Evolutionary conservation across 768 basidiomycete species (phyloP), one percentile per base, ranked within the genome.

Genomic region (Psilocybe azurescens): DNA sequence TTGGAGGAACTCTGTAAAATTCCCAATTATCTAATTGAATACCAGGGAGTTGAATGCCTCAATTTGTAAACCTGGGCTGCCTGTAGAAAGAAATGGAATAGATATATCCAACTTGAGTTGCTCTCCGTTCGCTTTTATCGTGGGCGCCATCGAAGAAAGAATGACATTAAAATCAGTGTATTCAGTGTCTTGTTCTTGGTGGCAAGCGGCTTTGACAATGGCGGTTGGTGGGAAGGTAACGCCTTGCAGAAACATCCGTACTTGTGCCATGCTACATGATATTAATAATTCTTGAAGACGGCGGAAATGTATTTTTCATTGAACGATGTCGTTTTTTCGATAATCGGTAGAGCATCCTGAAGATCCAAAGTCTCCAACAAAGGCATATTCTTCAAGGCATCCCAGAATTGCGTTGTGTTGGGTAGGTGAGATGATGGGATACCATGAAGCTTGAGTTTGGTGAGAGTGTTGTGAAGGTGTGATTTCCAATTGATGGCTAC

Each of bases 401-500:
- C 18, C 44, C 51, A 53, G 16, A 62, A 58, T 48, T 58, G 56
- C 14, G 41, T 28, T 11, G 24, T n/a, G 16, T 56, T 53, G 11
- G 56, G 50, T 36, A 18, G 18, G 10, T 39, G n/a, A 50, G 16
- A 13, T 8, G 2, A 6, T n/a, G 55, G 55, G 18, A 53, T 53
- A 44, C 33, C 5, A 3, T 24, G 6, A 32, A 58, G 29, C 24
- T 52, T 48, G 18, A 62, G 52, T 16, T 30, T 20, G 4, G 51
- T 58, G 24, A 62, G 46, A 11, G 36, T 32, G n/a, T 47, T 30
- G 11, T 32, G 39, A 16, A 53, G 49, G n/a, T 54, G 61, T 6
- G 32, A 46, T 28, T 48, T 46, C 61, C 51, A 62, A 39, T 49
- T 39, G 41, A 62, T 47, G 5, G 24, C 18, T 48, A 56, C 53